These are phyloP conservation scores for Aschersonia sp. DNA, from an alignment of 2,329 filamentous ascomycete genomes.

Conservation along the genomic window DNA sequence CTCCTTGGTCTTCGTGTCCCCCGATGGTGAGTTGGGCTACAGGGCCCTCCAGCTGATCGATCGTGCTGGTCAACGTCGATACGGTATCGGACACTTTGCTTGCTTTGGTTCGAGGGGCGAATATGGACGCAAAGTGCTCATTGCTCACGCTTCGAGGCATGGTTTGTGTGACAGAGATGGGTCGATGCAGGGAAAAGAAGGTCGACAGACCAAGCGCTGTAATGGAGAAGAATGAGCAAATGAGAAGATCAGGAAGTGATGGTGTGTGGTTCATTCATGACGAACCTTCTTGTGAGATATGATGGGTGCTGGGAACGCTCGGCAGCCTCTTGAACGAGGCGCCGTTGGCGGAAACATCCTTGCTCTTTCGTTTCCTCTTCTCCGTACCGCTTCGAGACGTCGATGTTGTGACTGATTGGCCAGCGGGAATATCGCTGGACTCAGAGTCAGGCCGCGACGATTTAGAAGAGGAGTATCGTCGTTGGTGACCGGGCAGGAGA, in stretches of 20 bases:
- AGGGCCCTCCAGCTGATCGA: slow-evolving; percentile 43
- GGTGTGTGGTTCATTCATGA: not conserved
- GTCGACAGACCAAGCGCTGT: slow-evolving; percentile 75
- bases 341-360: slow-evolving; percentile 29
- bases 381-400: slow-evolving; percentile 27
- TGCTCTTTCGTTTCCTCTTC: slow-evolving; percentile 44
- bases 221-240: not conserved
- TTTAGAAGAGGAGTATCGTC: slow-evolving; percentile 46
- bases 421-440: slow-evolving; percentile 32
- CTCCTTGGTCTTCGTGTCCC: slow-evolving; percentile 23
- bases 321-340: slow-evolving; percentile 44
- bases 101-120: slow-evolving; percentile 40
- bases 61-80: slow-evolving; percentile 46
- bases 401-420: slow-evolving; percentile 33
- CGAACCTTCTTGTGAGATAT: slow-evolving; percentile 54
- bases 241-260: not conserved
- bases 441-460: slow-evolving; percentile 46
- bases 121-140: slow-evolving; percentile 74
- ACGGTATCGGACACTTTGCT: slow-evolving; percentile 47
- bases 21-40: slow-evolving; percentile 37
- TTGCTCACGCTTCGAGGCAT: slow-evolving; percentile 59
- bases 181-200: slow-evolving; percentile 92
- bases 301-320: slow-evolving; percentile 59
- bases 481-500: slow-evolving; percentile 30
- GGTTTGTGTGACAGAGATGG: slow-evolving; percentile 74